phyloP scores from a whole-genome alignment of 176 grass and related monocot species.

The Musa schizocarpa region DNA sequence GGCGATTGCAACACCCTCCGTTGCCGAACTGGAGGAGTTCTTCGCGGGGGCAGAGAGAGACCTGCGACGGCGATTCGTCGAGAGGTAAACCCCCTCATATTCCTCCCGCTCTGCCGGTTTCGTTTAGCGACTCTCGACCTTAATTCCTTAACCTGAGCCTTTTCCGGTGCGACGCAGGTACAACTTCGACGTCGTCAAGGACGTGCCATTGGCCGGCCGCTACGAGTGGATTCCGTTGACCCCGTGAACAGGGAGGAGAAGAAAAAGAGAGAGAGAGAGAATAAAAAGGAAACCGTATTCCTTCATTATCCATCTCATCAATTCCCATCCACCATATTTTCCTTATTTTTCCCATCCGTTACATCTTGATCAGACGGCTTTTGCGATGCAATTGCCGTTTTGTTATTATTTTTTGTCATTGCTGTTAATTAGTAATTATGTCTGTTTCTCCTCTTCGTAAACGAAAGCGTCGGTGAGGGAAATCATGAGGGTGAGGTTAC shows the following conservation, averaged over 20 bases:
- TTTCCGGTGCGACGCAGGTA: constrained; percentile 1
- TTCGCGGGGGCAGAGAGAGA: constrained; percentile 6
- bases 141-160: background rate
- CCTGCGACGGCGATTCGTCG: constrained; percentile 4
- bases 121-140: background rate
- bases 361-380: background rate
- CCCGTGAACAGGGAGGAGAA: background rate
- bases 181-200: constrained; percentile 22
- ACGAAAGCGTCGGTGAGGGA: background rate
- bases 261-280: background rate
- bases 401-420: background rate
- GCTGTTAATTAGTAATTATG: background rate
- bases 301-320: background rate
- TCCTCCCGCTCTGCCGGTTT: background rate
- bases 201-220: constrained; percentile 16
- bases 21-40: constrained; percentile 11
- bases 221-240: constrained; percentile 15
- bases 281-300: background rate
- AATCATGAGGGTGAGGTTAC: background rate
- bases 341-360: background rate
- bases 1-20: background rate
- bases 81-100: constrained; percentile 2
- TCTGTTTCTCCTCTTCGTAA: background rate
- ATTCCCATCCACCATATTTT: background rate
- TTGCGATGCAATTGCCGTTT: background rate